Conservation (phyloP, 2,329 filamentous ascomycete species). For the Cladosporium halotolerans region DNA sequence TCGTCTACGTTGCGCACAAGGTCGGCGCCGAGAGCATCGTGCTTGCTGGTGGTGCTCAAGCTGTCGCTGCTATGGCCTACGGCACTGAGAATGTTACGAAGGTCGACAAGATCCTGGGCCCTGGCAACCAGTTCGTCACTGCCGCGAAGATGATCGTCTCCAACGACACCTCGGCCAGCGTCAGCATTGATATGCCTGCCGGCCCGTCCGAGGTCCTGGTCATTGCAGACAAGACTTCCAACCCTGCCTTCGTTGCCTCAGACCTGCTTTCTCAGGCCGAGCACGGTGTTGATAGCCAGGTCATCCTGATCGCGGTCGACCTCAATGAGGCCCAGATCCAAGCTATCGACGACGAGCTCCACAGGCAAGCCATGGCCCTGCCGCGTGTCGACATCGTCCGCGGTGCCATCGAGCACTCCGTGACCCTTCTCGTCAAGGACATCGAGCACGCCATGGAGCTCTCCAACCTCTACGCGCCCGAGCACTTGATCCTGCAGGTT, state of each 20-base stretch:
- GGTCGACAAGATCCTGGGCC: constrained; percentile 97
- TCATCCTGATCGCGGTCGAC: constrained; percentile 81
- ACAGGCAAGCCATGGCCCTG: constrained; percentile 77
- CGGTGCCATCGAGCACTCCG: constrained; percentile 82
- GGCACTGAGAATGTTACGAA: constrained; percentile 91
- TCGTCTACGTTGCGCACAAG: constrained; percentile 96
- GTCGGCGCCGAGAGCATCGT: constrained; percentile 94
- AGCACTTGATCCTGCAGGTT: constrained; percentile 91
- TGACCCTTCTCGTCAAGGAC: constrained; percentile 72
- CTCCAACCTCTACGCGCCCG: constrained; percentile 91
- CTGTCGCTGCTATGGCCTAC: constrained; percentile 93
- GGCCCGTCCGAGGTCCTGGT: constrained; percentile 97
- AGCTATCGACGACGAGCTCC: constrained; percentile 86
- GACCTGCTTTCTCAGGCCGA: constrained; percentile 94
- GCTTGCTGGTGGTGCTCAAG: constrained; percentile 89
- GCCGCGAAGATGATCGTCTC: constrained; percentile 97
- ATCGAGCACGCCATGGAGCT: constrained; percentile 70
- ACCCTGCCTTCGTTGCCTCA: constrained; percentile 90
- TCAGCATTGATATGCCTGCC: constrained; percentile 97
- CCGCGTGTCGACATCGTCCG: constrained; percentile 90
- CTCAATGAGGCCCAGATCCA: constrained; percentile 64
- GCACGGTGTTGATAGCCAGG: constrained; percentile 93
- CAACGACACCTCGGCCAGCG: constrained; percentile 92
- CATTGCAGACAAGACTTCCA: constrained; percentile 78
- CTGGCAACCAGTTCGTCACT: constrained; percentile 97